Percentiles rank a stretch among this genome's conserved stretches.
phyloP scores from a whole-genome alignment of 75 land plant genomes.

The Isoetes taiwanensis region DNA sequence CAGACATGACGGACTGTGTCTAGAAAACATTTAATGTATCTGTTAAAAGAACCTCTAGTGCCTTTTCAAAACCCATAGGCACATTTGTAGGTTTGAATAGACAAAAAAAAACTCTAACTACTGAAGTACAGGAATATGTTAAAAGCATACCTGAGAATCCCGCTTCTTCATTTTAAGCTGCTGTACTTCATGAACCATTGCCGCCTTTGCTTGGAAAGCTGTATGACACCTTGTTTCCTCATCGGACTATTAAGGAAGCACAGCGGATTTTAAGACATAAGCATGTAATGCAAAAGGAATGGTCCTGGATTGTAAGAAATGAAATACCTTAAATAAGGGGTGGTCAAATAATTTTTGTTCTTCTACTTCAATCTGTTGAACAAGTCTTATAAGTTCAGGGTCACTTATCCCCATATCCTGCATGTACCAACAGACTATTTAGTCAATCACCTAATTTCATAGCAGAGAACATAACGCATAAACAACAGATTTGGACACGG shows the following conservation, averaged over 20 bases:
- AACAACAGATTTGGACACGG: too few relatives aligned
- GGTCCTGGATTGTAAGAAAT: not conserved
- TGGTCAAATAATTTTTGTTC: constrained; percentile 60
- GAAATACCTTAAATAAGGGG: constrained; percentile 69
- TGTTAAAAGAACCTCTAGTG: too few relatives aligned
- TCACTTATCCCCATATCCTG: constrained; percentile 94
- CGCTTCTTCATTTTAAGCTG: constrained; percentile 65
- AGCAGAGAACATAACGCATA: too few relatives aligned
- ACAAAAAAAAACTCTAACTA: not conserved
- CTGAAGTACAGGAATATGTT: not conserved
- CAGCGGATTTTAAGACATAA: not conserved
- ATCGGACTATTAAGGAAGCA: constrained; percentile 31
- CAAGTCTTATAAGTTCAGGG: constrained; percentile 56
- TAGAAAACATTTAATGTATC: too few relatives aligned
- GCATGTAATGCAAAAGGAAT: not conserved
- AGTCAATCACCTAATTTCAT: too few relatives aligned
- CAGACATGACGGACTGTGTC: too few relatives aligned
- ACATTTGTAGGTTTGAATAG: too few relatives aligned
- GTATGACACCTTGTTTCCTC: constrained; percentile 47
- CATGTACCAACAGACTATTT: too few relatives aligned
- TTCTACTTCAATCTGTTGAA: constrained; percentile 52
- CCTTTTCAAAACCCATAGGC: too few relatives aligned
- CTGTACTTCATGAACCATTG: constrained; percentile 70
- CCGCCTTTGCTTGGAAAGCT: constrained; percentile 79
- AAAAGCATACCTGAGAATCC: constrained; percentile 64